Percentiles rank a stretch among this genome's conserved stretches.
Conservation (phyloP, 1,284 basidiomycete genomes). For the Violaceomyces palustris region DNA sequence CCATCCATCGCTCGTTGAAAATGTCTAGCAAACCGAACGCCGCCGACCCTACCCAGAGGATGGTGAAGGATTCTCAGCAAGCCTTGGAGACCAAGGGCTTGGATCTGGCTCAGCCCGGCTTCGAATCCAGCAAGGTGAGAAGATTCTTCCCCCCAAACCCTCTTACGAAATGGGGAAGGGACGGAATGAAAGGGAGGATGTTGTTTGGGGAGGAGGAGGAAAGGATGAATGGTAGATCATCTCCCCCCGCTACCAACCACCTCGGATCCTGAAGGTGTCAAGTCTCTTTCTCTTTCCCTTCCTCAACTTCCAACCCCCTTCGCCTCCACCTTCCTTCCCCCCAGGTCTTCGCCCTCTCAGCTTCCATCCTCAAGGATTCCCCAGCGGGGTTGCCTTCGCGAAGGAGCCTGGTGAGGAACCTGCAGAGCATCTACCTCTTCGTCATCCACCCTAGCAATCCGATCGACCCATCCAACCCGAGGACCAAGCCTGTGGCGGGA, state of each 20-base stretch:
- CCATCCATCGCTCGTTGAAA: no score
- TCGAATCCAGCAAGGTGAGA: conserved; percentile 41
- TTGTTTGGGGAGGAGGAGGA: no score
- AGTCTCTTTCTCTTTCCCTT: no score
- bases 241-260: no score
- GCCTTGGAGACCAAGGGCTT: no score
- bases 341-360: conserved; percentile 38
- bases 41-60: no score
- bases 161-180: background rate
- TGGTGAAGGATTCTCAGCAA: no score
- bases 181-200: no score
- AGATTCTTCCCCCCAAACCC: background rate
- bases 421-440: conserved; percentile 45
- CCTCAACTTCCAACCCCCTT: no score
- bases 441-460: conserved; percentile 38
- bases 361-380: conserved; percentile 29
- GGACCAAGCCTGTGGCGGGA: conserved; percentile 30
- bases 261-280: no score
- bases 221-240: no score
- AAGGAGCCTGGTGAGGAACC: conserved; percentile 31
- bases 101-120: conserved; percentile 35
- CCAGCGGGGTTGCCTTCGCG: conserved; percentile 33
- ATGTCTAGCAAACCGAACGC: no score
- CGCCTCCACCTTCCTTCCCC: background rate
- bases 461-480: conserved; percentile 38